phyloP scores from a whole-genome alignment of 331 rosid genomes.

The Stylosanthes scabra region DNA sequence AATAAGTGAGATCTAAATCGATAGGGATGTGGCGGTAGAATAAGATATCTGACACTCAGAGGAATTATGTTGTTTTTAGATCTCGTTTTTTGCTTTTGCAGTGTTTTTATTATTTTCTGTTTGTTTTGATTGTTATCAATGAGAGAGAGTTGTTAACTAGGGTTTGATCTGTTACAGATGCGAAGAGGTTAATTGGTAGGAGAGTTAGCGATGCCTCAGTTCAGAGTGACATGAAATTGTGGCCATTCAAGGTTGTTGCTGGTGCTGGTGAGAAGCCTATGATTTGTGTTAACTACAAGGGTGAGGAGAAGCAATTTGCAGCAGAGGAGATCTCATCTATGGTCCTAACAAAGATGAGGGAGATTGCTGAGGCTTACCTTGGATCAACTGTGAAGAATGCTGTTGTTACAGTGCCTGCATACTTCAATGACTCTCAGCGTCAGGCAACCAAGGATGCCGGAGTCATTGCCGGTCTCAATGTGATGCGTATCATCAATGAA shows the following conservation, averaged over 20 bases:
- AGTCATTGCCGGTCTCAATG: slow-evolving; percentile 75
- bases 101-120: not conserved
- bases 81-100: not conserved
- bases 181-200: slow-evolving; percentile 78
- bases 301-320: slow-evolving; percentile 74
- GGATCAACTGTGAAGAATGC: slow-evolving; percentile 69
- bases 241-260: slow-evolving; percentile 81
- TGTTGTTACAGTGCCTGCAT: slow-evolving; percentile 76
- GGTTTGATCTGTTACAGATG: slow-evolving; percentile 53
- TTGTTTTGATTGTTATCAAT: not conserved
- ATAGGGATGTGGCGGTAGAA: not conserved
- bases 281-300: slow-evolving; percentile 72
- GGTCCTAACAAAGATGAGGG: slow-evolving; percentile 79
- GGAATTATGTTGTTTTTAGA: not conserved
- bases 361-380: slow-evolving; percentile 82
- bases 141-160: not conserved
- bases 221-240: slow-evolving; percentile 73
- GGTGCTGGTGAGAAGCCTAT: slow-evolving; percentile 78
- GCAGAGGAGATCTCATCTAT: slow-evolving; percentile 84
- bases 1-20: not conserved
- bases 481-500: slow-evolving; percentile 70
- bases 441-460: slow-evolving; percentile 86
- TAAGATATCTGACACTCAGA: not conserved
- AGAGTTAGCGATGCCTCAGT: slow-evolving; percentile 65
- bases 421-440: slow-evolving; percentile 82